phyloP scores from a whole-genome alignment of 495 filamentous ascomycete genomes.

The Talaromyces borbonicus region DNA sequence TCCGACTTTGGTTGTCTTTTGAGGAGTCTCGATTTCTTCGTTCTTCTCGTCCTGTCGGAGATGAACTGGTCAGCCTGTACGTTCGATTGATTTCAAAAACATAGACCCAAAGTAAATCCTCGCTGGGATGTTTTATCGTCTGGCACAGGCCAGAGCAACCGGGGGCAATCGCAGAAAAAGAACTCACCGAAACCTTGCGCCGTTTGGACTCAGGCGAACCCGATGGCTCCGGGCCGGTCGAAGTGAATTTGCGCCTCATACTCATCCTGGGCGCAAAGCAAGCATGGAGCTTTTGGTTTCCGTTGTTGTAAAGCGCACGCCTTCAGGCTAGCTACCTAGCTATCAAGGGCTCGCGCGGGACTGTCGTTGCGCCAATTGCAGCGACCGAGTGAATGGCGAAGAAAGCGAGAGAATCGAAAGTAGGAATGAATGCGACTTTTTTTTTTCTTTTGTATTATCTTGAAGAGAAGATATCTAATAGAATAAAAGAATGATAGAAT shows the following conservation, averaged over 20 bases:
- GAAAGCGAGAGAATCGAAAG: not conserved
- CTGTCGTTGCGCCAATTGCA: not conserved
- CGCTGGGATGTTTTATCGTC: too few relatives aligned
- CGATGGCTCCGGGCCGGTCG: constrained; percentile 24
- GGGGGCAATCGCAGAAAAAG: too few relatives aligned
- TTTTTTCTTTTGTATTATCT: too few relatives aligned
- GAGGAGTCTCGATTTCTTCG: constrained; percentile 34
- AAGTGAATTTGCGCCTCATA: constrained; percentile 54
- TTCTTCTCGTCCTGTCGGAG: constrained; percentile 7
- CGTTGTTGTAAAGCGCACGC: too few relatives aligned
- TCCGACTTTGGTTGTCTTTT: constrained; percentile 59
- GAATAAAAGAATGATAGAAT: too few relatives aligned
- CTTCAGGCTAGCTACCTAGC: too few relatives aligned
- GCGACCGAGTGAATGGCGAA: not conserved
- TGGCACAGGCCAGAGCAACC: too few relatives aligned
- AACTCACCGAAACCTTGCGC: constrained; percentile 47
- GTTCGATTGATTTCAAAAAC: not conserved
- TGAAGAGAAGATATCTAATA: too few relatives aligned
- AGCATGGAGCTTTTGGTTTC: constrained; percentile 2
- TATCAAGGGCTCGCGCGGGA: too few relatives aligned
- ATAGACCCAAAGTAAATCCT: not conserved
- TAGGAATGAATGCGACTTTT: not conserved
- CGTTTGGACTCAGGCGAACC: constrained; percentile 49
- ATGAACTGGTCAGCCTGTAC: constrained; percentile 8
- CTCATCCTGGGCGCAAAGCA: constrained; percentile 38